A percentile compares a stretch with the other conserved stretches of the same genome.
phyloP scores from a whole-genome alignment of 805 yeast genomes.

The Wickerhamiella azymoides region DNA sequence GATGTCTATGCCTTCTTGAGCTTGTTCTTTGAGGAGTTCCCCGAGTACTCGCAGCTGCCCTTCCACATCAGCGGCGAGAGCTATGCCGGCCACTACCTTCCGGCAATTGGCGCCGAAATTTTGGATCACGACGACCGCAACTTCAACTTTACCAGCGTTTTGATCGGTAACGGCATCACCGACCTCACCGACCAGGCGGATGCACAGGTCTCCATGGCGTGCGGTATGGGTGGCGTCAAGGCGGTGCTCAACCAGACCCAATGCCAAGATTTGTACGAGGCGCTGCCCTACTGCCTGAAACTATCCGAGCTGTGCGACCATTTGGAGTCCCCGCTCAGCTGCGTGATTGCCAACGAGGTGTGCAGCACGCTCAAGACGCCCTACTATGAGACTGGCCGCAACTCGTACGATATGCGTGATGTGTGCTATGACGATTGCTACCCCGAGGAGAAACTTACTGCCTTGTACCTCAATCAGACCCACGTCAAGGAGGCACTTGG shows the following conservation, averaged over 20 bases:
- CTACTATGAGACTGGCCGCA: conserved; percentile 71
- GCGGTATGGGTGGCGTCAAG: conserved; percentile 76
- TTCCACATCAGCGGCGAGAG: conserved; percentile 94
- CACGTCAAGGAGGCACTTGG: conserved; percentile 69
- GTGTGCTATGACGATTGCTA: conserved; percentile 71
- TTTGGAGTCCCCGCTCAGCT: conserved; percentile 59
- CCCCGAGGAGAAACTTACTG: conserved; percentile 55
- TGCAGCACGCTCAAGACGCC: conserved; percentile 78
- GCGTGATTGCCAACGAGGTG: conserved; percentile 84
- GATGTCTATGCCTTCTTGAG: conserved; percentile 82
- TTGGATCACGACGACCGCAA: conserved; percentile 44
- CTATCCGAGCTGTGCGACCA: conserved; percentile 70
- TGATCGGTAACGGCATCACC: conserved; percentile 90
- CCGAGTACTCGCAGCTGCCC: conserved; percentile 44
- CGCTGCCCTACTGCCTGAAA: conserved; percentile 64
- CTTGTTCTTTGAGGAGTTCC: conserved; percentile 77
- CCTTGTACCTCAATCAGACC: conserved; percentile 57
- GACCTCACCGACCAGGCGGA: conserved; percentile 73
- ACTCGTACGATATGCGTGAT: conserved; percentile 80
- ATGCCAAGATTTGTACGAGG: conserved; percentile 54
- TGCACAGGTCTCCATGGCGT: conserved; percentile 86
- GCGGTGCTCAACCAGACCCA: conserved; percentile 64
- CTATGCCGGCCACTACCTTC: conserved; percentile 91
- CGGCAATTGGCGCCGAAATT: conserved; percentile 57
- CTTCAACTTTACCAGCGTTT: conserved; percentile 61